Evolutionary conservation across 2,329 filamentous ascomycete species (phyloP), one percentile per base, ranked within the genome.

Genomic region (Diaporthe helianthi): DNA sequence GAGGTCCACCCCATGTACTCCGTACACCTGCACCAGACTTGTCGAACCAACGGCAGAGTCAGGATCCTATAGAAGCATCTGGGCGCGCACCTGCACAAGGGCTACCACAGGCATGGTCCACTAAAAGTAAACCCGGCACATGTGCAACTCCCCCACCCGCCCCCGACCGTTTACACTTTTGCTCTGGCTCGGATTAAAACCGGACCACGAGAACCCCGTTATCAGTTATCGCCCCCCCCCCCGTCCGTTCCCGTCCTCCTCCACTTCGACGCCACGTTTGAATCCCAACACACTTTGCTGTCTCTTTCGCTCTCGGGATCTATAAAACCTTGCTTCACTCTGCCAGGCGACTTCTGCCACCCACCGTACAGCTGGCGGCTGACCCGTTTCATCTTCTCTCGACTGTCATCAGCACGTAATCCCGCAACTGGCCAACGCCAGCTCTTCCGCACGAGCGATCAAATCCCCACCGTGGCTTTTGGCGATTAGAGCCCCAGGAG

Each of bases 201-300:
- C 52, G 64, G 64, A 67, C 52, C 64, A 58, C 52, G 52, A 67
- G 58, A 49, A 58, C n/a, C 64, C 64, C 64, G 64, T 67, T 67
- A 67, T 67, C 65, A 58, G 31, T 58, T 67, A 67, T 67, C 65
- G 65, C 58, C 26, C 58, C 36, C 58, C 36, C 58, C 29, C 58
- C 58, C 58, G 58, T 61, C n/a, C 58, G 26, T 61, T 61, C 58
- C 55, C 38, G 38, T 46, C 22, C 44, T 58, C 38, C 65, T 58
- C 65, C 64, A 54, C 53, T 49, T n/a, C 65, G 52, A 22, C 52
- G 65, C 52, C 52, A 67, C 65, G 52, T 67, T 47, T 67, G 19
- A 26, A 36, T 58, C 24, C 65, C 65, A 49, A 67, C 52, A 46
- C 53, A 29, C 65, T 67, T 52, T n/a, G 49, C 36, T 53, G 65